phyloP scores from a whole-genome alignment of 495 filamentous ascomycete species.

The Geopyxis carbonaria region DNA sequence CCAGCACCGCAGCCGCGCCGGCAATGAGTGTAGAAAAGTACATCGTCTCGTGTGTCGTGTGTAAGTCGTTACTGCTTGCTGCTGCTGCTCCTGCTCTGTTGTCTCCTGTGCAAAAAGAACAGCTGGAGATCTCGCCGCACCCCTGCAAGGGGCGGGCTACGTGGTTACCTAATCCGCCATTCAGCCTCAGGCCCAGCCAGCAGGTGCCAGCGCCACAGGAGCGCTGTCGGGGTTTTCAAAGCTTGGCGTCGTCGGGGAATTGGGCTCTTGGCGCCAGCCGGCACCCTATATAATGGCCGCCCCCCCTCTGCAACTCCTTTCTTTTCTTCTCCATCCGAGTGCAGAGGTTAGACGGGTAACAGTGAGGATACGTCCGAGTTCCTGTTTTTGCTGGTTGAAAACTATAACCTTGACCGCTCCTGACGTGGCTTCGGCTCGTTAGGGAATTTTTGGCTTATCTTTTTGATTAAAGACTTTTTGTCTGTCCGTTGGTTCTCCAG shows the following conservation, averaged over 20 bases:
- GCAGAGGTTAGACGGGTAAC: slow-evolving; percentile 34
- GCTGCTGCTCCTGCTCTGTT: neutral
- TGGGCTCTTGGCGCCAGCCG: no score
- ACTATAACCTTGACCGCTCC: slow-evolving; percentile 37
- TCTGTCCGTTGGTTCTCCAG: no score
- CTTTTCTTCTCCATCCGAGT: slow-evolving; percentile 23
- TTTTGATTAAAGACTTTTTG: neutral
- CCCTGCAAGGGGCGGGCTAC: neutral
- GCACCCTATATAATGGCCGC: slow-evolving; percentile 1
- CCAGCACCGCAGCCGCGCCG: slow-evolving; percentile 12
- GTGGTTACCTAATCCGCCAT: no score
- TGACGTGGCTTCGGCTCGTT: slow-evolving; percentile 32
- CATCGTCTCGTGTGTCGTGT: slow-evolving; percentile 6
- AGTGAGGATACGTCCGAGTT: slow-evolving; percentile 41
- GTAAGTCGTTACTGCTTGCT: slow-evolving; percentile 2
- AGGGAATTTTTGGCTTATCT: slow-evolving; percentile 31
- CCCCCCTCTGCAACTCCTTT: neutral
- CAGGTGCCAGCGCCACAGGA: no score
- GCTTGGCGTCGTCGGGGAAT: no score
- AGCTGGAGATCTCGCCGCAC: neutral
- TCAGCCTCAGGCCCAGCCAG: no score
- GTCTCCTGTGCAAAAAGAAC: neutral
- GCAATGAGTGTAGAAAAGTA: slow-evolving; percentile 11
- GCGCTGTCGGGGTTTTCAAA: no score
- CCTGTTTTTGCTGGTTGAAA: slow-evolving; percentile 43